Base-by-base conservation (phyloP, 805 yeast species). In the Sugiyamaella floridensis region DNA sequence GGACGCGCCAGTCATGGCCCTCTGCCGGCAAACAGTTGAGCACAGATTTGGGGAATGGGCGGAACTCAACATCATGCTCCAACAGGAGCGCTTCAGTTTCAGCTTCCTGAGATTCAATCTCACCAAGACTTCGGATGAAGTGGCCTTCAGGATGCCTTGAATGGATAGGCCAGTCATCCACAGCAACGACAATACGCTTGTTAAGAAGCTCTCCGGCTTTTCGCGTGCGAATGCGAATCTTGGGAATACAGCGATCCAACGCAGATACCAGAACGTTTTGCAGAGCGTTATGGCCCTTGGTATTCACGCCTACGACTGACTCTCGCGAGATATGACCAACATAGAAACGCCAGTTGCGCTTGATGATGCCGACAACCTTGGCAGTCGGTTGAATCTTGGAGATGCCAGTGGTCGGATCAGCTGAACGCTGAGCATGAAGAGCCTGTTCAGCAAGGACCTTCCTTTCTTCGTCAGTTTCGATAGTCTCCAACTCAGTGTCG, bases 11-110 rank as follows among this genome's bases (percentile, higher is more conserved):
- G 54, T 86, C 80, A 59, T 86, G 89, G 10, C 99, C 99, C 68
- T 92, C 99, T 22, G 75, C 68, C 4, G 99, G 99, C 55, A 93
- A 75, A 72, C 99, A 93, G 51, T 82, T 93, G 64, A 93, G 73
- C 0, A 95, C 99, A 51, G 89, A 81, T 61, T 88, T 88, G 4
- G 97, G 83, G 67, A 93, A 93, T 26, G 98, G 99, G 60, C 97
- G 79, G 67, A 89, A 93, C 64, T 93, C 98, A 26, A 93, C 96
- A 65, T 92, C 97, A 66, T 93, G 97, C 66, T 93, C 99, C 53
- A 93, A 72, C 48, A 93, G 71, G 51, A 93, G 74, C 1, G 98
- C 97, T 65, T 93, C 98, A 10, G 97, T 92, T 71, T 93, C 99
- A 1, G 99, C 98, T 62, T 85, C 87, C 47, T 86, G 87, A 55